Evolutionary conservation across 202 grass and related monocot genomes (phyloP).

Genomic region (Panicum hallii): DNA sequence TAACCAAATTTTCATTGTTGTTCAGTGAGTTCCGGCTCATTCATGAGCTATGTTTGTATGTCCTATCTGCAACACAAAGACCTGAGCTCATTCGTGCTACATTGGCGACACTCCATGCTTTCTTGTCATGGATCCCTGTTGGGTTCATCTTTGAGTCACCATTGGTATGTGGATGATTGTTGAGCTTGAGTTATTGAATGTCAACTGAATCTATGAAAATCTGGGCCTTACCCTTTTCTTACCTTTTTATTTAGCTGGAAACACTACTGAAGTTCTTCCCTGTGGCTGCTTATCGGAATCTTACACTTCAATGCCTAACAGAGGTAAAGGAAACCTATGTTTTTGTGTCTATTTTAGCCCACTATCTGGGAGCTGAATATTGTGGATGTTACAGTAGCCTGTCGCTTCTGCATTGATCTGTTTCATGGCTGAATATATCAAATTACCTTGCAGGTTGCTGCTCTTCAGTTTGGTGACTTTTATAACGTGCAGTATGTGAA

Average conservation of each 20-base stretch:
- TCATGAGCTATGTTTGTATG: conserved; percentile 99
- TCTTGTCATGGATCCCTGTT: conserved; percentile 98
- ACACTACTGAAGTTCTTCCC: conserved; percentile 96
- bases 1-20: conserved; percentile 42
- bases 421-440: conserved; percentile 24
- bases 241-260: conserved; percentile 73
- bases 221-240: conserved; percentile 32
- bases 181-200: conserved; percentile 30
- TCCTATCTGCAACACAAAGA: conserved; percentile 95
- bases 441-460: conserved; percentile 66
- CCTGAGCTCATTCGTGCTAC: conserved; percentile 94
- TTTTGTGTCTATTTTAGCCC: neutral
- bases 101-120: conserved; percentile 96
- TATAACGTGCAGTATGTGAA: conserved; percentile 98
- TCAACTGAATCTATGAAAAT: conserved; percentile 18
- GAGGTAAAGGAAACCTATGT: conserved; percentile 65
- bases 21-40: conserved; percentile 96
- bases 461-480: conserved; percentile 98
- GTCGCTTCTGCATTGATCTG: neutral
- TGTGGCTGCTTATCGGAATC: conserved; percentile 86
- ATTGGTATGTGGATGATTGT: conserved; percentile 62
- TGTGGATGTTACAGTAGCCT: conserved; percentile 1
- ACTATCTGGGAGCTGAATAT: conserved; percentile 33
- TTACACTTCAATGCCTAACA: conserved; percentile 97
- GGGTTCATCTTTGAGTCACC: conserved; percentile 99